Base-by-base conservation (phyloP, 2,329 filamentous ascomycete genomes). In the Elsinoe fawcettii region DNA sequence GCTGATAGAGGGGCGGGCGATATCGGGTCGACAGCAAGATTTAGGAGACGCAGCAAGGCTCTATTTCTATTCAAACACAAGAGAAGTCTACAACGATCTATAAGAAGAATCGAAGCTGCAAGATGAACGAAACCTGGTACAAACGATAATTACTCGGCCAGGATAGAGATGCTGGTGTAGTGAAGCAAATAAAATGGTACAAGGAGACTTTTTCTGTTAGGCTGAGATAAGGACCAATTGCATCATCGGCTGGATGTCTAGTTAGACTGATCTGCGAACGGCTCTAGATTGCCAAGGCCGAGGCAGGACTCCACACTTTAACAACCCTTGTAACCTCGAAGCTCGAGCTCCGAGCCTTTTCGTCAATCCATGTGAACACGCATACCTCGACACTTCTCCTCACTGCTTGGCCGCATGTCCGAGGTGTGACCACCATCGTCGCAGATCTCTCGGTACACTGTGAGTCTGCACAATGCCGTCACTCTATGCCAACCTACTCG, bases 401-500 rank as follows among this genome's bases (percentile, higher is more conserved):
- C 22, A 27, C 46, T 51, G 25, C 46, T 51, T 51, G 46, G 41
- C 41, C 25, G 16, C 20, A 11, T 14, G 20, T 46, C 23, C 9
- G 20, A 20, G 23, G 3, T 23, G 22, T 27, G 5, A 46, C 41
- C 20, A 25, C 25, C 20, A 20, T 4, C 41, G 22, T 46, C 41
- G 20, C 16, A 46, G 41, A 14, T 14, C 11, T 20, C 25, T 51
- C 46, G 46, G 27, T 25, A 14, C 12, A n/a, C n/a, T 8, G 46
- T 11, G 30, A 51, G 3, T 16, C 20, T 6, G 18, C 43, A 41
- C 32, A n/a, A 56, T 56, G 51, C 53, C 53, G 63, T 91, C 88
- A 16, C 82, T 95, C 4, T 96, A 96, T 69, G 90, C 88, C 56
- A 88, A 95, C 70, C 80, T 95, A 43, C 82, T 93, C 61, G 86